Evolutionary conservation across 805 yeast genomes (phyloP).

Genomic region (Lipomyces starkeyi): DNA sequence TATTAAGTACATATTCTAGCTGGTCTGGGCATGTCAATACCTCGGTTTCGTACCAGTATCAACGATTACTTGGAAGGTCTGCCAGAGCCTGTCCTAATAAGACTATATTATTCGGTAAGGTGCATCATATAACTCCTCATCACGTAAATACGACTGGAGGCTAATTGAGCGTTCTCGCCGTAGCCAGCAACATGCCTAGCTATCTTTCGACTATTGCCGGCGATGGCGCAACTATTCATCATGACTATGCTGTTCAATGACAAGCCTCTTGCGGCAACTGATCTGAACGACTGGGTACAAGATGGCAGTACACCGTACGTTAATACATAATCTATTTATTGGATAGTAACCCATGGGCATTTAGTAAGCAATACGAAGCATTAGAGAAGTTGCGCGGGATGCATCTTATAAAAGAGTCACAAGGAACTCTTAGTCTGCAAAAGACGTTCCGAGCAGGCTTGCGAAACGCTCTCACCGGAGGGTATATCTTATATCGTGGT

Average conservation of each 20-base stretch:
- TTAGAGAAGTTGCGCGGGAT: constrained; percentile 74
- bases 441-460: constrained; percentile 76
- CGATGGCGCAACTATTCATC: constrained; percentile 84
- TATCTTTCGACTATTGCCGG: constrained; percentile 85
- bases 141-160: background rate
- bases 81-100: constrained; percentile 82
- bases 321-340: constrained; percentile 39
- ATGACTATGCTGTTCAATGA: constrained; percentile 87
- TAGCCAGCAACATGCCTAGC: constrained; percentile 92
- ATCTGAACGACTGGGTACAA: constrained; percentile 78
- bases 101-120: constrained; percentile 69
- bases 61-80: constrained; percentile 88
- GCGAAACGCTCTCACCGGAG: constrained; percentile 84
- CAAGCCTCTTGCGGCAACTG: constrained; percentile 67
- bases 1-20: background rate
- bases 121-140: background rate
- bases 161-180: constrained; percentile 16
- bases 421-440: constrained; percentile 62
- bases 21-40: constrained; percentile 32
- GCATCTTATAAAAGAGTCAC: constrained; percentile 70
- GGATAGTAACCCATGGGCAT: constrained; percentile 38
- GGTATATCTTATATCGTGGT: constrained; percentile 45
- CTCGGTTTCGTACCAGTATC: constrained; percentile 38
- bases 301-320: constrained; percentile 56
- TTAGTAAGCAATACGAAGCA: constrained; percentile 72